Evolutionary conservation across 192 early-diverging fungal genomes (phyloP).

Genomic region (Linderina pennispora): DNA sequence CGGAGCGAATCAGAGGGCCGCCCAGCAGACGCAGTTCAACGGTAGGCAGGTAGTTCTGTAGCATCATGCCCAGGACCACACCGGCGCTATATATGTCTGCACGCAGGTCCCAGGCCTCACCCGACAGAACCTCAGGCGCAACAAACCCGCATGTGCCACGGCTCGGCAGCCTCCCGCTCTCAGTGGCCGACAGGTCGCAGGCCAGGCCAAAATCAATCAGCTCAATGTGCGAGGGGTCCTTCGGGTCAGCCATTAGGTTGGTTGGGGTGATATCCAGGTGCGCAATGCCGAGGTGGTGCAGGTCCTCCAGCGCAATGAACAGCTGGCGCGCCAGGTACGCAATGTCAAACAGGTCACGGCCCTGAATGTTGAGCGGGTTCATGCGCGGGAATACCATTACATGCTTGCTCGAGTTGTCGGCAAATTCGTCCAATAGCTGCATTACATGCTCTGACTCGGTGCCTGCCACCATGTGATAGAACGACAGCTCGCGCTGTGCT

Average conservation of each 20-base stretch:
- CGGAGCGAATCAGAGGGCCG: constrained; percentile 54
- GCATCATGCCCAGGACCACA: constrained; percentile 65
- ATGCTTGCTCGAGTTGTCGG: constrained; percentile 49
- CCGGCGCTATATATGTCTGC: constrained; percentile 68
- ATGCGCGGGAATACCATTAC: constrained; percentile 61
- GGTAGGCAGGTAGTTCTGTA: constrained; percentile 64
- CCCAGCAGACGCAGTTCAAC: constrained; percentile 63
- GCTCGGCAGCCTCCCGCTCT: constrained; percentile 41
- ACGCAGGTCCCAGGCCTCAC: constrained; percentile 21
- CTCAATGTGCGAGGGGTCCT: constrained; percentile 44
- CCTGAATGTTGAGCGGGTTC: constrained; percentile 41
- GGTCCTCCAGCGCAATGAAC: constrained; percentile 49
- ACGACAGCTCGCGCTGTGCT: constrained; percentile 50
- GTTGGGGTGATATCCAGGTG: constrained; percentile 65
- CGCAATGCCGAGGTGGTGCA: constrained; percentile 57
- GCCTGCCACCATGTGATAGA: constrained; percentile 43
- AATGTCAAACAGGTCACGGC: constrained; percentile 50
- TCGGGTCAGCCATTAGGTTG: constrained; percentile 56
- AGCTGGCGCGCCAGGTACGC: constrained; percentile 47
- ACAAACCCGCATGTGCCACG: constrained; percentile 73
- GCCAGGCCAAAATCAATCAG: constrained; percentile 77
- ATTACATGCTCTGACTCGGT: constrained; percentile 45
- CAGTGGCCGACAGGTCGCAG: constrained; percentile 30
- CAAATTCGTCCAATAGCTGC: constrained; percentile 56
- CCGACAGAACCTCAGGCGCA: constrained; percentile 55